Percentiles rank a stretch among this genome's conserved stretches.
Conservation (phyloP, 805 yeast species). For the Debaryomyces tyrocola region DNA sequence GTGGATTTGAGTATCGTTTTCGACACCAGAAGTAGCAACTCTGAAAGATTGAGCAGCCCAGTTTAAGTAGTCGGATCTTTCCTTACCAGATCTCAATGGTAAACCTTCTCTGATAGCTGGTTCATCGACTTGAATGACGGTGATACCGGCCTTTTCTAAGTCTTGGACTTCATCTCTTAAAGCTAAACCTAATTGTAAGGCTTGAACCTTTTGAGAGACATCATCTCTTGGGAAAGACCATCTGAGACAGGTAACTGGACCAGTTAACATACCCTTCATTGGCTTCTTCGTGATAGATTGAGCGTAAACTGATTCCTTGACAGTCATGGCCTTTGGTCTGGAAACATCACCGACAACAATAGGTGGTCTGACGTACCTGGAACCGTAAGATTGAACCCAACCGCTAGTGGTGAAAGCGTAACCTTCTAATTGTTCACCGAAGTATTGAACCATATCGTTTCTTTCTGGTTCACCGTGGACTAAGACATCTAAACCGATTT, state of each 20-base stretch:
- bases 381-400: conserved; percentile 99
- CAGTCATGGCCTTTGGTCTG: conserved; percentile 98
- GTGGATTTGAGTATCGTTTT: conserved; percentile 95
- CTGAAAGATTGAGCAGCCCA: conserved; percentile 99
- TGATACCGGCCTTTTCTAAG: conserved; percentile 97
- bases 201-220: conserved; percentile 87
- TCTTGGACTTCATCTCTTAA: conserved; percentile 98
- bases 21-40: conserved; percentile 98
- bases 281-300: conserved; percentile 95
- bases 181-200: conserved; percentile 95
- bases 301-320: conserved; percentile 98
- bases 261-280: conserved; percentile 99
- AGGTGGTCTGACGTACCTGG: conserved; percentile 99
- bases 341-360: conserved; percentile 98
- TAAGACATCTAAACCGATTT: conserved; percentile 94
- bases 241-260: conserved; percentile 99
- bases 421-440: conserved; percentile 98
- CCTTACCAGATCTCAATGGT: conserved; percentile 97
- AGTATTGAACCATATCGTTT: conserved; percentile 99
- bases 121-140: conserved; percentile 98
- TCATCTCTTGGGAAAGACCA: conserved; percentile 99
- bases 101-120: conserved; percentile 99
- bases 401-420: conserved; percentile 98
- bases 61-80: conserved; percentile 92
- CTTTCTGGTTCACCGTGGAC: conserved; percentile 99